These are phyloP conservation scores for Stemphylium vesicarium DNA, from an alignment of 2,329 filamentous ascomycete species.

Conservation along the genomic window DNA sequence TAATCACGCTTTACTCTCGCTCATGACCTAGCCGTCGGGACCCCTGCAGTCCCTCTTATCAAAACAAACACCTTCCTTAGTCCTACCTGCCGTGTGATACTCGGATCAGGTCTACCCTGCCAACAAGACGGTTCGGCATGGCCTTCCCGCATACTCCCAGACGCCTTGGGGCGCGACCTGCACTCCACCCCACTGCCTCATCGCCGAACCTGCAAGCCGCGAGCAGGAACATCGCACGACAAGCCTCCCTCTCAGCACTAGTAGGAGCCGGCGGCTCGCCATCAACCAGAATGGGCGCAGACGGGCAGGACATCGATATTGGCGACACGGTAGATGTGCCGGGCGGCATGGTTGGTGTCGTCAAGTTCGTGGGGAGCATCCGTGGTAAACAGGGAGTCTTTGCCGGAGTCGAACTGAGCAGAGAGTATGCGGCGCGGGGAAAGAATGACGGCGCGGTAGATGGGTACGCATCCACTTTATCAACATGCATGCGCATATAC, in stretches of 20 bases:
- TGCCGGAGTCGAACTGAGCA: conserved; percentile 86
- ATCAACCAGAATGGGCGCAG: conserved; percentile 52
- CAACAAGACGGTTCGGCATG: conserved; percentile 36
- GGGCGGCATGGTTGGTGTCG: conserved; percentile 86
- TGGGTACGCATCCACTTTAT: conserved; percentile 64
- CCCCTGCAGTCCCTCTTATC: conserved; percentile 12
- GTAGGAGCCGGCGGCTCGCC: conserved; percentile 57
- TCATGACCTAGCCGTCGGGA: conserved; percentile 5
- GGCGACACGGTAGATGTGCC: conserved; percentile 91
- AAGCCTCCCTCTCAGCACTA: conserved; percentile 73
- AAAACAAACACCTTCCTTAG: conserved; percentile 23
- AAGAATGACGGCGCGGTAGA: conserved; percentile 98
- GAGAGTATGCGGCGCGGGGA: conserved; percentile 79
- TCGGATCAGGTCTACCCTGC: conserved; percentile 20
- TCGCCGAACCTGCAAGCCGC: conserved; percentile 52
- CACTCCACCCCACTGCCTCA: conserved; percentile 50
- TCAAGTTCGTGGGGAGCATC: conserved; percentile 88
- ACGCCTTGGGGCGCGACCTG: conserved; percentile 48
- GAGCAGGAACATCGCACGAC: conserved; percentile 65
- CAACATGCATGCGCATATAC: conserved; percentile 4
- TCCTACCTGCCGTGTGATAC: conserved; percentile 15
- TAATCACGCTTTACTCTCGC: conserved; percentile 10
- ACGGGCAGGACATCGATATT: conserved; percentile 66
- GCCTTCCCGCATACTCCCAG: conserved; percentile 52
- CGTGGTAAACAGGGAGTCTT: conserved; percentile 90